A percentile compares a stretch with the other conserved stretches of the same genome.
Conservation (phyloP, 768 basidiomycete genomes). For the Lactarius sp. region DNA sequence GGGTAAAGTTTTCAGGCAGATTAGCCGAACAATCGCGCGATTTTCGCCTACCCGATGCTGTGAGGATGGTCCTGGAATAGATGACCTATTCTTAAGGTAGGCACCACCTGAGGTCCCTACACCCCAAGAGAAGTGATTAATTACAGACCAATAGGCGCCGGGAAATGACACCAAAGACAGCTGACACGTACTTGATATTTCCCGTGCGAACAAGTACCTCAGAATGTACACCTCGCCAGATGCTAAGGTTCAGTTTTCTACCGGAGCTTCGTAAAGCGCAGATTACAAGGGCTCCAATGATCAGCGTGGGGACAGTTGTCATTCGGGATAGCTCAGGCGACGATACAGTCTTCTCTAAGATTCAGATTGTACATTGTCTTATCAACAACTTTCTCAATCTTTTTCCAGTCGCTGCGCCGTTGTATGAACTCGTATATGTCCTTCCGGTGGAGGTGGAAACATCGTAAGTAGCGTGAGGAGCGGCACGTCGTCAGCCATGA, state of each 20-base stretch:
- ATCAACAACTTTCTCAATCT: slow-evolving; percentile 94
- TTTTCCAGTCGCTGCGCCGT: slow-evolving; percentile 94
- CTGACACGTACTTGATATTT: slow-evolving; percentile 17
- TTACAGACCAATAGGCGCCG: slow-evolving; percentile 8
- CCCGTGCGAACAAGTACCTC: slow-evolving; percentile 4
- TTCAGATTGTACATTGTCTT: slow-evolving; percentile 92
- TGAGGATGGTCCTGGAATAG: slow-evolving; percentile 1
- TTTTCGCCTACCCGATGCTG: slow-evolving; percentile 3
- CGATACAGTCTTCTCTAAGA: slow-evolving; percentile 86
- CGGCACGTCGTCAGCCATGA: not conserved
- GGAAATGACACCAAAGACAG: slow-evolving; percentile 9
- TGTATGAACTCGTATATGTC: slow-evolving; percentile 97
- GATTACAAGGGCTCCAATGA: not conserved
- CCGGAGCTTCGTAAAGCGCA: not conserved
- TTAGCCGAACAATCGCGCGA: not conserved
- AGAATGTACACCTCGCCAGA: not conserved
- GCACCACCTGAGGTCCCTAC: slow-evolving; percentile 11
- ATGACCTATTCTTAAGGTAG: not conserved
- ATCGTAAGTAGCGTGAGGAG: not conserved
- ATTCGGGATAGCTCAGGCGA: slow-evolving; percentile 31
- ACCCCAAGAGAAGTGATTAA: slow-evolving; percentile 3
- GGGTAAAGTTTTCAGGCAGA: not conserved
- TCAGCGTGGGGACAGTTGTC: not conserved
- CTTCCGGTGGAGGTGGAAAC: slow-evolving; percentile 31
- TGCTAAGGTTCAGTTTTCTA: slow-evolving; percentile 2